These are phyloP conservation scores for Bruguiera gymnorhiza DNA, from an alignment of 345 rosid species.

Conservation along the genomic window DNA sequence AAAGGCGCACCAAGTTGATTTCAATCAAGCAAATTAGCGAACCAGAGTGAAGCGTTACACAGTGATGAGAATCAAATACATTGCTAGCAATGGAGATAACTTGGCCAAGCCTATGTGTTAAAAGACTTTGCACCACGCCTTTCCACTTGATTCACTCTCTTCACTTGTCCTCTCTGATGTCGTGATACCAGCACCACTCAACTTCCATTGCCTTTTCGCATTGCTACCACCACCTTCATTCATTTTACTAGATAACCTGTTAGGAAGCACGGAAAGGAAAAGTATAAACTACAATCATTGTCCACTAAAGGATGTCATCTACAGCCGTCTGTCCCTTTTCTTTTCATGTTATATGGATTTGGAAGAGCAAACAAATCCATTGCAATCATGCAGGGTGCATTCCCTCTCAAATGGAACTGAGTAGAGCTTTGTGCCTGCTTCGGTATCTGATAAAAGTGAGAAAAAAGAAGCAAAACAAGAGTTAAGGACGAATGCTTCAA, in stretches of 20 bases:
- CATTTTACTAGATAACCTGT: constrained; percentile 62
- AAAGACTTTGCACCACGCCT: constrained; percentile 81
- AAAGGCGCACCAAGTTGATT: too few species aligned
- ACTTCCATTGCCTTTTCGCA: constrained; percentile 62
- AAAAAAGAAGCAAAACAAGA: not conserved
- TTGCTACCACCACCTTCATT: constrained; percentile 53
- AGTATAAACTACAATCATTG: not conserved
- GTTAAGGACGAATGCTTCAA: not conserved
- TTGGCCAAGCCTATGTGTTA: constrained; percentile 75
- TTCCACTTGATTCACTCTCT: constrained; percentile 45
- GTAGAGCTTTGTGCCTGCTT: too few species aligned
- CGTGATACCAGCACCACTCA: constrained; percentile 60
- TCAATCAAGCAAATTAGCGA: too few species aligned
- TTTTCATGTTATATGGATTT: not conserved
- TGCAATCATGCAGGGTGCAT: too few species aligned
- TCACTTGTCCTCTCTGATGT: constrained; percentile 61
- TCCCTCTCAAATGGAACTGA: too few species aligned
- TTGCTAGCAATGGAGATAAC: constrained; percentile 51
- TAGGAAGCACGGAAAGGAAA: not conserved
- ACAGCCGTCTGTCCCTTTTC: not conserved
- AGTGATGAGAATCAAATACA: not conserved
- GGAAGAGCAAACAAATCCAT: not conserved
- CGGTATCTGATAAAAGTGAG: not conserved
- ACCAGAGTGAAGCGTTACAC: too few species aligned
- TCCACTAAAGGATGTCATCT: not conserved